Conservation (phyloP, 345 rosid species). For the Fremontodendron californicum region DNA sequence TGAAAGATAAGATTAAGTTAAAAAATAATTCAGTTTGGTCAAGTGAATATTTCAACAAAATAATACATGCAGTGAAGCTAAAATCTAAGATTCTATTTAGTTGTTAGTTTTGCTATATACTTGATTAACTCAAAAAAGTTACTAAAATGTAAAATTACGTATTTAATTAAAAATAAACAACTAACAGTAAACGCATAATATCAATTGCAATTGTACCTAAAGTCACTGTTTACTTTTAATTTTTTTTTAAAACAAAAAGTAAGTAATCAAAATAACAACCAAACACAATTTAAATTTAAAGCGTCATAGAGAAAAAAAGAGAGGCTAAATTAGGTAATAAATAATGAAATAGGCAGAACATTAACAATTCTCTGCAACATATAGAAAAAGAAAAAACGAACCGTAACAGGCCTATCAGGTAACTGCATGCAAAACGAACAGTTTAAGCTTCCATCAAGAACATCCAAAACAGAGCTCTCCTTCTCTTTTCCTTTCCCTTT, state of each 20-base stretch:
- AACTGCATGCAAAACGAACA: slow-evolving; percentile 40
- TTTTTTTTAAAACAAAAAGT: too few species aligned
- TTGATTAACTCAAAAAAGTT: too few species aligned
- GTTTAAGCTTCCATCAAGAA: slow-evolving; percentile 28
- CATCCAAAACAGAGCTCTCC: slow-evolving; percentile 17
- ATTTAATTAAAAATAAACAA: too few species aligned
- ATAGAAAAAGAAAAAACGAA: slow-evolving; percentile 3
- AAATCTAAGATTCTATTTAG: background rate
- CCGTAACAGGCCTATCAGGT: slow-evolving; percentile 42
- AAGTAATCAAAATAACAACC: background rate
- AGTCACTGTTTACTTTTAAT: too few species aligned
- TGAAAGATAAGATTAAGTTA: background rate
- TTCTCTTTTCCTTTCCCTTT: background rate
- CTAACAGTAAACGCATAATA: background rate
- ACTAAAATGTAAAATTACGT: too few species aligned
- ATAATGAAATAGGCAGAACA: too few species aligned
- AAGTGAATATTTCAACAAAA: background rate
- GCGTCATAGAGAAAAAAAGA: too few species aligned
- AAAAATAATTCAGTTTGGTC: background rate
- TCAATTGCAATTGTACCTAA: background rate
- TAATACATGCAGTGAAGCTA: background rate
- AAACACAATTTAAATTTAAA: too few species aligned
- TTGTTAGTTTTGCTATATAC: background rate
- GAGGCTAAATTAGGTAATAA: too few species aligned
- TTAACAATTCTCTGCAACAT: background rate